Evolutionary conservation across 495 filamentous ascomycete genomes (phyloP), one percentile per base, ranked within the genome.

Genomic region (Lindgomyces ingoldianus): DNA sequence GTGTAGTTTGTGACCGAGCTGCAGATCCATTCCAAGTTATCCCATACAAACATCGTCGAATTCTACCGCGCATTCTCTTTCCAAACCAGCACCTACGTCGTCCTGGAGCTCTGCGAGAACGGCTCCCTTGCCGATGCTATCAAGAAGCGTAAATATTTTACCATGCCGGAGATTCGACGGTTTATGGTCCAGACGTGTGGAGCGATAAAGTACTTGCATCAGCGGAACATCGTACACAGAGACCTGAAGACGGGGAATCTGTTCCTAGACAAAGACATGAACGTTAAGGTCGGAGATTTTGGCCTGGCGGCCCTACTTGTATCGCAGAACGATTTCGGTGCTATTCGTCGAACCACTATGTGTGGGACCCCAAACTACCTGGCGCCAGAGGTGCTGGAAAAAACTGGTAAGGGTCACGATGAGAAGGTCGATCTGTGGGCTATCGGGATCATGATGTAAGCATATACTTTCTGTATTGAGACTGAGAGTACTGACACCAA

Each of bases 81-180:
- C 74, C 81, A 88, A 60, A 83, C 83, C 24, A 92, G 87, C 73
- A 97, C 93, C 54, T 99, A 96, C 69, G 89, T 99, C 21, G 89
- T 97, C 50, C 81, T 99, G 2, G 95, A 99, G 68, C 75, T 99
- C 53, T 98, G 95, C 71, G 87, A 88, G 3, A 97, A 97, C 72
- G 95, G 96, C 0, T 97, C 92, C n/a, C 82, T 99, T 33, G 96
- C 96, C 88, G 95, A 98, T 72, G 96, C 98, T 89, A 86, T 99
- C 47, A 91, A 91, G 73, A 88, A 89, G 69, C 81, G 95, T 67
- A 91, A 88, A 69, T 91, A 85, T 25, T 78, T 98, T 22, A 96
- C 90, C 16, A 86, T 96, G 70, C 90, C 93, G 0, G 95, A 99
- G 74, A 89, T 96, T 12, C 83, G 95, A 59, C 90, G 91, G 55